These are phyloP conservation scores for Colletotrichum acutatum DNA, from an alignment of 2,329 filamentous ascomycete species.

Conservation along the genomic window DNA sequence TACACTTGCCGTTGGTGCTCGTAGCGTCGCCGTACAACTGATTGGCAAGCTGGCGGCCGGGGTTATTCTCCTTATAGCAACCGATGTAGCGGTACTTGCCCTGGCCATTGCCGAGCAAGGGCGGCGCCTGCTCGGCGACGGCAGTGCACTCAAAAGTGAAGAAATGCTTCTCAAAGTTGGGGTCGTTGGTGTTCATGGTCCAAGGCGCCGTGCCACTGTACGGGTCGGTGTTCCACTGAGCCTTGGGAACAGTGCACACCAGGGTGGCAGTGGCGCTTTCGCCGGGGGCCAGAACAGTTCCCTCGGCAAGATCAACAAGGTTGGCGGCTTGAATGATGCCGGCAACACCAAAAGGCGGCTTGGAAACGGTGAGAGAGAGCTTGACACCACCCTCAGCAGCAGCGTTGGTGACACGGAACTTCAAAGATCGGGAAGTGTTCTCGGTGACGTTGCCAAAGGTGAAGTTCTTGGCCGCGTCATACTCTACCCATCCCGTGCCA, in stretches of 20 bases:
- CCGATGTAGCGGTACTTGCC: conserved; percentile 64
- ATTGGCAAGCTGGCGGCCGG: conserved; percentile 59
- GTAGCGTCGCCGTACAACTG: conserved; percentile 52
- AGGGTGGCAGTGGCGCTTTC: conserved; percentile 62
- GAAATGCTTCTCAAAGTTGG: conserved; percentile 60
- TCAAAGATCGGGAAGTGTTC: conserved; percentile 58
- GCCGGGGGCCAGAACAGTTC: conserved; percentile 60
- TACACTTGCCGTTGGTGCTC: conserved; percentile 58
- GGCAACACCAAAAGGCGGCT: conserved; percentile 67
- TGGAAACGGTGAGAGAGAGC: conserved; percentile 68
- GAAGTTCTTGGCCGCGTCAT: conserved; percentile 55
- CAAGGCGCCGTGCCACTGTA: conserved; percentile 61
- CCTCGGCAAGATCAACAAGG: conserved; percentile 67
- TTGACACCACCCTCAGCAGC: conserved; percentile 56
- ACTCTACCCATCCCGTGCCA: conserved; percentile 61
- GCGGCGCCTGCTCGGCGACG: conserved; percentile 63
- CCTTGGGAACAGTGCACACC: conserved; percentile 66
- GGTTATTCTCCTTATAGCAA: conserved; percentile 67
- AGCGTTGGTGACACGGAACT: conserved; percentile 64
- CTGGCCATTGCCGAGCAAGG: conserved; percentile 54
- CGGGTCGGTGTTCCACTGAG: conserved; percentile 65
- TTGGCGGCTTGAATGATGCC: conserved; percentile 66
- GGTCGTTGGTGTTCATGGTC: conserved; percentile 69
- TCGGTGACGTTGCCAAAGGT: conserved; percentile 66
- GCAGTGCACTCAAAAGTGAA: conserved; percentile 64